Evolutionary conservation across 371 early-diverging fungal genomes (phyloP).

Genomic region (Actinomortierella ambigua): DNA sequence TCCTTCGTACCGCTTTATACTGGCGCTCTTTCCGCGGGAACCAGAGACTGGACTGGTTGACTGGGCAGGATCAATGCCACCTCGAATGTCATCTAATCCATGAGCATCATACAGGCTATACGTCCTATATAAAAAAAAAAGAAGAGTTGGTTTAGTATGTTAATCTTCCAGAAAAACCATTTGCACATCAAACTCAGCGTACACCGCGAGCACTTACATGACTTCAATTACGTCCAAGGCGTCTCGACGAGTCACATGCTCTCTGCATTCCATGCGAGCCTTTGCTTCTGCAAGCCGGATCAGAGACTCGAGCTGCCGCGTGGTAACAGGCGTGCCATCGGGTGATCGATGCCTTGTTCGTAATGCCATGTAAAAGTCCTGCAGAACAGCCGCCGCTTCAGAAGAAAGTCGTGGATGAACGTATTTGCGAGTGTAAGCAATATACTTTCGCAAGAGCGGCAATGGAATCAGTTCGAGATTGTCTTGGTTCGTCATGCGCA

Average conservation of each 20-base stretch:
- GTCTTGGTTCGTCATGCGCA: conserved; percentile 53
- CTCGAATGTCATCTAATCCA: conserved; percentile 10
- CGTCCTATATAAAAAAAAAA: conserved; percentile 25
- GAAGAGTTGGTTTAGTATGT: neutral
- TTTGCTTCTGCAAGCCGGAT: conserved; percentile 97
- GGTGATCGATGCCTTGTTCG: conserved; percentile 89
- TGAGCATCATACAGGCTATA: conserved; percentile 40
- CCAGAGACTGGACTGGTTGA: conserved; percentile 14
- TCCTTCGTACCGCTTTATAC: conserved; percentile 22
- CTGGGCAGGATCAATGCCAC: conserved; percentile 6
- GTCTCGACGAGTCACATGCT: conserved; percentile 82
- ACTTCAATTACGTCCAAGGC: conserved; percentile 87
- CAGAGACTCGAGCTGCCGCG: conserved; percentile 98
- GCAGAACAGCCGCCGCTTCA: conserved; percentile 82
- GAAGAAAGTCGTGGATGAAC: conserved; percentile 80
- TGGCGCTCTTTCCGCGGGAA: conserved; percentile 29
- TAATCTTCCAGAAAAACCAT: neutral
- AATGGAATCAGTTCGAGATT: conserved; percentile 58
- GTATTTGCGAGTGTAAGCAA: conserved; percentile 79
- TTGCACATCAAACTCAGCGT: neutral
- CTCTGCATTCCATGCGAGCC: conserved; percentile 94
- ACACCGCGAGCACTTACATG: conserved; percentile 46
- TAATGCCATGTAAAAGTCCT: too few species aligned
- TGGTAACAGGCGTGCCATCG: conserved; percentile 79
- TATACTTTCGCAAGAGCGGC: conserved; percentile 72